Evolutionary conservation across 192 early-diverging fungal species (phyloP).

Genomic region (Backusella luteola): DNA sequence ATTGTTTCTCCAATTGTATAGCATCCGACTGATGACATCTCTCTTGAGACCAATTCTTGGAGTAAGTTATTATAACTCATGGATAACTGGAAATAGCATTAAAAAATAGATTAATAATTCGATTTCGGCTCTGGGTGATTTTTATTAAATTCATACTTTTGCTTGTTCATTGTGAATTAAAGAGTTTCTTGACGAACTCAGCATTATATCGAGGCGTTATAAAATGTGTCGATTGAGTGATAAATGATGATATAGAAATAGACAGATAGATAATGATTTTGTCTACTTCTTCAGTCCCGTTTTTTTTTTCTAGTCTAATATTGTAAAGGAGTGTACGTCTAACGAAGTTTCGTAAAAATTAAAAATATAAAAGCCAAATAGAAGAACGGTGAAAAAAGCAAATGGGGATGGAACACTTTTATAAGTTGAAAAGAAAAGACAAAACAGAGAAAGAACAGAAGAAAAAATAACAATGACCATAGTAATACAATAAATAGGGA

Average conservation of each 20-base stretch:
- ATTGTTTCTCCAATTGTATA: slow-evolving; percentile 56
- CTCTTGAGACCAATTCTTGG: slow-evolving; percentile 51
- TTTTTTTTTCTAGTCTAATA: slow-evolving; percentile 10
- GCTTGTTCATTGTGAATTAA: slow-evolving; percentile 39
- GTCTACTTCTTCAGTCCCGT: neutral
- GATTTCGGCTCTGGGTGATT: neutral
- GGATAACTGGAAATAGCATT: slow-evolving; percentile 41
- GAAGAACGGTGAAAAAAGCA: neutral
- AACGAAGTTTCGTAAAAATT: neutral
- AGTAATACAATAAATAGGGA: slow-evolving; percentile 4
- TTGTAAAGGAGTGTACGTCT: slow-evolving; percentile 11
- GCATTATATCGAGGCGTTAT: neutral
- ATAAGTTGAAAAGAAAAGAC: neutral
- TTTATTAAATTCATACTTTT: slow-evolving; percentile 28
- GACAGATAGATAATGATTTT: neutral
- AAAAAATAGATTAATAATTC: neutral
- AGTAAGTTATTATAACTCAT: slow-evolving; percentile 56
- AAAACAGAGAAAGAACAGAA: neutral
- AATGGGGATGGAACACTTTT: neutral
- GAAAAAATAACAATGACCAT: neutral
- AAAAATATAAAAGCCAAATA: slow-evolving; percentile 1
- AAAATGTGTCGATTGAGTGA: neutral
- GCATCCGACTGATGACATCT: slow-evolving; percentile 50
- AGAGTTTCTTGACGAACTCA: slow-evolving; percentile 17
- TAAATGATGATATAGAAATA: neutral